phyloP scores from a whole-genome alignment of 2,329 filamentous ascomycete species.

The Arthrobotrys sphaeroides region DNA sequence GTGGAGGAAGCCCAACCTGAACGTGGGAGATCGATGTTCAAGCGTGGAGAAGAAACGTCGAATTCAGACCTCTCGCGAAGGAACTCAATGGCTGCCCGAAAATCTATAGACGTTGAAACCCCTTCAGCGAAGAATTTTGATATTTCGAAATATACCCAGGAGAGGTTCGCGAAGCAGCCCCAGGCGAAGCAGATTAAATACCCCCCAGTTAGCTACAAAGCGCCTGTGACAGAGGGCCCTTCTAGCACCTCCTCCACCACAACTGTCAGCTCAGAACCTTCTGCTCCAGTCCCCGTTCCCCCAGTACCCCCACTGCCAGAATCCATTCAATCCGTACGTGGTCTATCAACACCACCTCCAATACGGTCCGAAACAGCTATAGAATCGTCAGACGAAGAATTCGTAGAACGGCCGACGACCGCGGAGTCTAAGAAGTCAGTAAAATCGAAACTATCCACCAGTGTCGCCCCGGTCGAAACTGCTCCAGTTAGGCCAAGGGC shows the following conservation, averaged over 20 bases:
- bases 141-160: conserved; percentile 50
- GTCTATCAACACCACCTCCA: conserved; percentile 41
- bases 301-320: conserved; percentile 40
- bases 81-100: conserved; percentile 38
- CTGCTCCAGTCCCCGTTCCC: conserved; percentile 9
- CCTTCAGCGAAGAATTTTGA: conserved; percentile 50
- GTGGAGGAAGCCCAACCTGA: conserved; percentile 29
- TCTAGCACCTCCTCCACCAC: no score
- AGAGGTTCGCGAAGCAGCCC: conserved; percentile 18
- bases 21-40: conserved; percentile 42
- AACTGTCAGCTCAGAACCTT: neutral
- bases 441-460: conserved; percentile 22
- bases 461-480: conserved; percentile 6
- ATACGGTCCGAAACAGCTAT: conserved; percentile 47
- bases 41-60: conserved; percentile 32
- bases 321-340: conserved; percentile 25
- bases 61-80: conserved; percentile 7
- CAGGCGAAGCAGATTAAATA: conserved; percentile 17
- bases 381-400: conserved; percentile 42
- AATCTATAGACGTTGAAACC: conserved; percentile 46
- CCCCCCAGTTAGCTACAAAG: conserved; percentile 45
- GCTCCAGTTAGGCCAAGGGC: conserved; percentile 27
- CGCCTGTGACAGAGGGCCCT: neutral
- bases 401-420: conserved; percentile 29
- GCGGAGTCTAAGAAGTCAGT: conserved; percentile 11